These are phyloP conservation scores for Mycena vulgaris DNA, from an alignment of 768 basidiomycete species.

Conservation along the genomic window DNA sequence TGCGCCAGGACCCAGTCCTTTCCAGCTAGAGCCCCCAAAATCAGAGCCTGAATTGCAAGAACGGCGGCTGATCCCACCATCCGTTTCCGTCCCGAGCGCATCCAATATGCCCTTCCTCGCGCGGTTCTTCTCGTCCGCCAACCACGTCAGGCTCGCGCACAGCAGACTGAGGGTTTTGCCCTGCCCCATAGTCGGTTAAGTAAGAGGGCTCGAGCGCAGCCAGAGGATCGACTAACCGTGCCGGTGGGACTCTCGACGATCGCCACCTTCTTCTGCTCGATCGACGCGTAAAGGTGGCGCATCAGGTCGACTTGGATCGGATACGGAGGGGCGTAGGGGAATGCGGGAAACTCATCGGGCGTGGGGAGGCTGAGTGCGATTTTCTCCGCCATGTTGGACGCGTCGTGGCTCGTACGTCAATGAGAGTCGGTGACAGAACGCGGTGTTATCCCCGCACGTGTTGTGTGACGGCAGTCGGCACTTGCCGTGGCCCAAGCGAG, in stretches of 20 bases:
- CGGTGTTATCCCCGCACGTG: neutral
- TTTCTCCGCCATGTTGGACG: slow-evolving; percentile 18
- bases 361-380: slow-evolving; percentile 66
- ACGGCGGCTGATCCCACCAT: slow-evolving; percentile 39
- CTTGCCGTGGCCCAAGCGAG: too few relatives aligned
- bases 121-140: slow-evolving; percentile 77
- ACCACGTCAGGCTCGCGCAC: slow-evolving; percentile 83
- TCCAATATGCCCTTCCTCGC: slow-evolving; percentile 77
- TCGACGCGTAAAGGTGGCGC: slow-evolving; percentile 86
- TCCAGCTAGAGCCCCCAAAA: slow-evolving; percentile 49
- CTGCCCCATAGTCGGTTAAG: slow-evolving; percentile 53
- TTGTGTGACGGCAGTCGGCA: neutral
- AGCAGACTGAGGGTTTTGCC: slow-evolving; percentile 91
- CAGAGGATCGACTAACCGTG: slow-evolving; percentile 66
- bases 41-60: neutral
- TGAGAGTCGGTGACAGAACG: neutral
- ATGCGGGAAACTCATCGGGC: slow-evolving; percentile 79
- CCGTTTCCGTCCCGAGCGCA: slow-evolving; percentile 49
- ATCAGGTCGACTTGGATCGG: slow-evolving; percentile 89
- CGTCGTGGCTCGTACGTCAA: neutral
- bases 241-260: slow-evolving; percentile 94
- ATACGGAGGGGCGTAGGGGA: slow-evolving; percentile 90
- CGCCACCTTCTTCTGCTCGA: slow-evolving; percentile 82
- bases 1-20: slow-evolving; percentile 87
- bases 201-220: neutral